Evolutionary conservation across 805 yeast species (phyloP).

Genomic region (Kuraishia hungarica): DNA sequence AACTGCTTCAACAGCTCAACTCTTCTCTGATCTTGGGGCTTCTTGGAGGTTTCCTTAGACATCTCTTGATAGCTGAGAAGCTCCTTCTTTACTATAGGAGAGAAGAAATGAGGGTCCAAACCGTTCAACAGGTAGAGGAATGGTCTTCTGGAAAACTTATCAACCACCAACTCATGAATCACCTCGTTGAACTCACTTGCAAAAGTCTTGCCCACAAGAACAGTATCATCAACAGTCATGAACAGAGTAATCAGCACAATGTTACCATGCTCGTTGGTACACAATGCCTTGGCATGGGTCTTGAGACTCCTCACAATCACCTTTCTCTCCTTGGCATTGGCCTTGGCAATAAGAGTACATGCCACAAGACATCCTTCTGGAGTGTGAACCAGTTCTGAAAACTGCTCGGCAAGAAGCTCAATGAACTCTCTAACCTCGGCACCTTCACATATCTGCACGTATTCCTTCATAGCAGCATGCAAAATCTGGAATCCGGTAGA

Average conservation of each 20-base stretch:
- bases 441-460: conserved; percentile 60
- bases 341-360: conserved; percentile 64
- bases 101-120: conserved; percentile 72
- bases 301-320: conserved; percentile 62
- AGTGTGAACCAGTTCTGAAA: conserved; percentile 93
- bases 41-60: conserved; percentile 69
- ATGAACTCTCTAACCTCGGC: conserved; percentile 72
- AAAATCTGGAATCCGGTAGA: conserved; percentile 93
- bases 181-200: conserved; percentile 43
- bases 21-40: conserved; percentile 73
- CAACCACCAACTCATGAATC: conserved; percentile 47
- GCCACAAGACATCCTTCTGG: conserved; percentile 93
- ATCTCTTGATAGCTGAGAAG: conserved; percentile 51
- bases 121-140: conserved; percentile 75
- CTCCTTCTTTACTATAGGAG: conserved; percentile 56
- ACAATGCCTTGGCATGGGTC: conserved; percentile 66
- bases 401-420: conserved; percentile 76
- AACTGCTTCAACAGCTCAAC: conserved; percentile 57
- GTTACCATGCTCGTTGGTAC: conserved; percentile 83
- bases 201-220: conserved; percentile 68
- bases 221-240: conserved; percentile 91
- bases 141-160: conserved; percentile 84
- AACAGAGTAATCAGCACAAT: conserved; percentile 68
- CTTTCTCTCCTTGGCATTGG: conserved; percentile 91
- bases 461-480: conserved; percentile 94